Percentiles rank a stretch among this genome's conserved stretches.
phyloP scores from a whole-genome alignment of 257 asterid species.

The Haberlea rhodopensis region DNA sequence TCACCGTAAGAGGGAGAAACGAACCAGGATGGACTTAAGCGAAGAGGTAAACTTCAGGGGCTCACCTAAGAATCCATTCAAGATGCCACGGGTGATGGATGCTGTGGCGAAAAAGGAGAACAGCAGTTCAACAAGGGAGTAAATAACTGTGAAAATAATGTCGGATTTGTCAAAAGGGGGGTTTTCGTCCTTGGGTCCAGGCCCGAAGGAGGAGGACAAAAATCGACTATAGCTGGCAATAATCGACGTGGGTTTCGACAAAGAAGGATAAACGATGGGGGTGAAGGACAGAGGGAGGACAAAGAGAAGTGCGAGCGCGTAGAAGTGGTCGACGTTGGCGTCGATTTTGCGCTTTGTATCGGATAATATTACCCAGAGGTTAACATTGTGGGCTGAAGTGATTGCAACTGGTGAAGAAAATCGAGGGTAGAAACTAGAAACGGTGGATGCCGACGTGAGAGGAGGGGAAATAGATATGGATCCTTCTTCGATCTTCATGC shows the following conservation, averaged over 20 bases:
- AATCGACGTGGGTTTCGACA: neutral
- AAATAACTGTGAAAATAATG: neutral
- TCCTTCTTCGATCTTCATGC: too few species aligned
- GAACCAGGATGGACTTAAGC: neutral
- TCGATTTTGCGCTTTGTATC: neutral
- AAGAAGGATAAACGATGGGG: neutral
- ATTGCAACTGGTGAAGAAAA: too few species aligned
- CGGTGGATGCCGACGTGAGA: too few species aligned
- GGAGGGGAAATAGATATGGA: too few species aligned
- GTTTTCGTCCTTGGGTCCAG: neutral
- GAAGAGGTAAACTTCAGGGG: neutral
- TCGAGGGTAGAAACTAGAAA: too few species aligned
- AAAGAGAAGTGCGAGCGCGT: neutral
- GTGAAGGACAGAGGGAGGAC: neutral
- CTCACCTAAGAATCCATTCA: neutral
- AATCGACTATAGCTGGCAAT: neutral
- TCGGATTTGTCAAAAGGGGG: neutral
- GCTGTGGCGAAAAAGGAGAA: neutral
- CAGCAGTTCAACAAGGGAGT: neutral
- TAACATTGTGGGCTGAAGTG: neutral
- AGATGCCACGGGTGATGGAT: neutral
- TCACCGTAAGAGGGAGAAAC: conserved; percentile 34
- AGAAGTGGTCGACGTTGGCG: neutral
- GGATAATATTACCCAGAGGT: neutral
- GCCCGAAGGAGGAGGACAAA: neutral